Conservation (phyloP, 1,284 basidiomycete species). For the Cutaneotrichosporon cutaneum region DNA sequence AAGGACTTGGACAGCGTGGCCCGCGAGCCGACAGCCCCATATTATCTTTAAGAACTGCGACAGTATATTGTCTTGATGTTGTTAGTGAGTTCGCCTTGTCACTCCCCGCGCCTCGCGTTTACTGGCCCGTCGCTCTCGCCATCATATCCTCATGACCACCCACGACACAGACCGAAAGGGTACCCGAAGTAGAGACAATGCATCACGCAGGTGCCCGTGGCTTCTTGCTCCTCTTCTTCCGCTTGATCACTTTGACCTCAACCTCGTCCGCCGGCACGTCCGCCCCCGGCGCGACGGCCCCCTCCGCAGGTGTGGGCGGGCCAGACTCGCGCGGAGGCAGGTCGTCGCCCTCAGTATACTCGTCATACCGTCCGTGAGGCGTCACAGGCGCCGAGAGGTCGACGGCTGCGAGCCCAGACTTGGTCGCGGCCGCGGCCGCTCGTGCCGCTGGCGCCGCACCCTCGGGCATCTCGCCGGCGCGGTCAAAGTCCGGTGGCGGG, state of each 20-base stretch:
- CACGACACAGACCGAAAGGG: too few species aligned
- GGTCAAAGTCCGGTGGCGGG: conserved; percentile 60
- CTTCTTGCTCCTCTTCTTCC: conserved; percentile 45
- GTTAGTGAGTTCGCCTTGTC: too few species aligned
- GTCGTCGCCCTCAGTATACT: conserved; percentile 60
- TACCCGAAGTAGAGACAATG: background rate
- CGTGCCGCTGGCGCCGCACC: conserved; percentile 53
- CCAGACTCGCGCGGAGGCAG: conserved; percentile 8
- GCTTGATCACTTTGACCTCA: conserved; percentile 48
- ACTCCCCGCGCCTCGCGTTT: too few species aligned
- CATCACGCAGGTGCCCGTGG: conserved; percentile 17
- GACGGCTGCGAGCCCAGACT: conserved; percentile 49
- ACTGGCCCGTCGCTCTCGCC: too few species aligned
- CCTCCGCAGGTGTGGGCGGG: background rate
- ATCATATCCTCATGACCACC: too few species aligned
- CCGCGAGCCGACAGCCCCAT: too few species aligned
- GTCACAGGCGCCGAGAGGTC: conserved; percentile 17
- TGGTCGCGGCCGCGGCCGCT: background rate
- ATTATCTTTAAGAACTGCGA: too few species aligned
- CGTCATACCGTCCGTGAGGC: conserved; percentile 56
- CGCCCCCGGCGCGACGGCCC: background rate
- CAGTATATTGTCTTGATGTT: too few species aligned
- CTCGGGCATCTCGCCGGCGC: conserved; percentile 79
- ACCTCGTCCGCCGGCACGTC: conserved; percentile 34
- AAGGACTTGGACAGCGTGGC: too few species aligned